phyloP scores from a whole-genome alignment of 2,329 filamentous ascomycete species.

The Calonectria leucothoes region DNA sequence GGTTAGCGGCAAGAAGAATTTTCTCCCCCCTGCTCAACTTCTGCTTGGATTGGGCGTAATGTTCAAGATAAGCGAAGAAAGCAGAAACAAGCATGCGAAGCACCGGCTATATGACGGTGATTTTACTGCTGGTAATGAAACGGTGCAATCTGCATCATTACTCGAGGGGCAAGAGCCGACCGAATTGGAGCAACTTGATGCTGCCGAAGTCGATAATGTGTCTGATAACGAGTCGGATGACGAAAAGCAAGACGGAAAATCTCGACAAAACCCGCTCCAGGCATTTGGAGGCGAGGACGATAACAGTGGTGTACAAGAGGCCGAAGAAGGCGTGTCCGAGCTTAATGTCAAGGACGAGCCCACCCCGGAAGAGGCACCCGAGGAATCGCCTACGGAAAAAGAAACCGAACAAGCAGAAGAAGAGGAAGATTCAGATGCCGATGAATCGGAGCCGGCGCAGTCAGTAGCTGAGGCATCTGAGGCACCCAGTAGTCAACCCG shows the following conservation, averaged over 20 bases:
- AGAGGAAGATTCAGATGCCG: conserved; percentile 31
- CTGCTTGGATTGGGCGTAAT: conserved; percentile 88
- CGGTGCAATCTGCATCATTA: conserved; percentile 27
- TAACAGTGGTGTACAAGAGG: conserved; percentile 43
- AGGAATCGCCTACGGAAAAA: conserved; percentile 34
- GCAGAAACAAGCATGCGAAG: conserved; percentile 82
- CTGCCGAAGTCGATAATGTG: conserved; percentile 45
- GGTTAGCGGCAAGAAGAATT: conserved; percentile 89
- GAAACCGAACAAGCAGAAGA: conserved; percentile 45
- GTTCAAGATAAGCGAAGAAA: conserved; percentile 91
- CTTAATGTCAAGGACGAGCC: conserved; percentile 37
- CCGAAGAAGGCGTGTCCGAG: conserved; percentile 38
- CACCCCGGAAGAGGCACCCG: conserved; percentile 34
- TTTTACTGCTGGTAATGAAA: conserved; percentile 27
- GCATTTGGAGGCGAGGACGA: conserved; percentile 36
- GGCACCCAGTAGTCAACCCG: conserved; percentile 26
- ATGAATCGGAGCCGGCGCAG: conserved; percentile 36
- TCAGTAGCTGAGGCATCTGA: conserved; percentile 31
- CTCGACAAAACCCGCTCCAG: conserved; percentile 54
- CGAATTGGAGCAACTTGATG: conserved; percentile 33
- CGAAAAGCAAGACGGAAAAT: conserved; percentile 41
- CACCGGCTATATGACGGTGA: conserved; percentile 59
- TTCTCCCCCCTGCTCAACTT: conserved; percentile 86
- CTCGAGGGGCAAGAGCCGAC: conserved; percentile 41
- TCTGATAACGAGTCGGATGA: conserved; percentile 48